Evolutionary conservation across 2,329 filamentous ascomycete genomes (phyloP).

Genomic region (Neoarthrinium moseri): DNA sequence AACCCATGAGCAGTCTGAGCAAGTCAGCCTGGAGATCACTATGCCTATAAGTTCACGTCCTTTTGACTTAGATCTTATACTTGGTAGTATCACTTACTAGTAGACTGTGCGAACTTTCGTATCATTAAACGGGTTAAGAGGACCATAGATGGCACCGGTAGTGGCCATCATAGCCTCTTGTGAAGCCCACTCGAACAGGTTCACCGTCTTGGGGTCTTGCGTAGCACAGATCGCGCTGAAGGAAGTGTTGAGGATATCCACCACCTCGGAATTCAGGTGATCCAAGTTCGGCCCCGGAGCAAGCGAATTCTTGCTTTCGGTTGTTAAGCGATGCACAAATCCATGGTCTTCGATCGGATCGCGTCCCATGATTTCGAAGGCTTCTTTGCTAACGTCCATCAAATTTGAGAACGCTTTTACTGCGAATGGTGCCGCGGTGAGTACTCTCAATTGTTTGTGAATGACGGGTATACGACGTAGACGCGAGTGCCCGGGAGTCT

Average conservation of each 20-base stretch:
- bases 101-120: slow-evolving; percentile 28
- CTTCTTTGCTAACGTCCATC: no score
- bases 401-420: no score
- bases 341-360: no score
- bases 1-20: slow-evolving; percentile 9
- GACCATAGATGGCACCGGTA: neutral
- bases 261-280: neutral
- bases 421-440: no score
- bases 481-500: slow-evolving; percentile 4
- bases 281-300: slow-evolving; percentile 7
- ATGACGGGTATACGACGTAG: no score
- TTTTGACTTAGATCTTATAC: no score
- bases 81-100: slow-evolving; percentile 22
- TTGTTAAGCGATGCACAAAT: slow-evolving; percentile 4
- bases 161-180: slow-evolving; percentile 5
- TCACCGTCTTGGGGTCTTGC: neutral
- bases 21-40: slow-evolving; percentile 9
- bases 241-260: slow-evolving; percentile 26
- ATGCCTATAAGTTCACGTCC: neutral
- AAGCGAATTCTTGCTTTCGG: slow-evolving; percentile 4
- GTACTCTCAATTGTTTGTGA: no score
- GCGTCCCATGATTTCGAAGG: no score
- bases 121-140: neutral
- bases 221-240: no score
- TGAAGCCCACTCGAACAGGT: neutral